phyloP scores from a whole-genome alignment of 176 grass and related monocot genomes.

The Canna indica region DNA sequence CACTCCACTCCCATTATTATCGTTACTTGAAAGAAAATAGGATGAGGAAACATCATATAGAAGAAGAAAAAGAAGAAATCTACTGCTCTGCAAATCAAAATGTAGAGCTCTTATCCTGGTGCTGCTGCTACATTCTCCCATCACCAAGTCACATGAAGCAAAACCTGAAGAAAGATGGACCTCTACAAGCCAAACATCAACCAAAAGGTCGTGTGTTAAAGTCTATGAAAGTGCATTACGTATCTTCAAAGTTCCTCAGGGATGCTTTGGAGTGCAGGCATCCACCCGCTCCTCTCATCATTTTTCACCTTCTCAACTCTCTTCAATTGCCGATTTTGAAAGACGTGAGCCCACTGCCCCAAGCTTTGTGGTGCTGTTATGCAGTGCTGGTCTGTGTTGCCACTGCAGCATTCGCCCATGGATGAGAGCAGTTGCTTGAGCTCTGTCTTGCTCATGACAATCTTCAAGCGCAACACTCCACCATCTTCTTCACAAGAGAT shows the following conservation, averaged over 20 bases:
- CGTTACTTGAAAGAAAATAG: background rate
- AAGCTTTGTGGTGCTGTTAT: background rate
- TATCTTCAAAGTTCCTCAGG: conserved; percentile 9
- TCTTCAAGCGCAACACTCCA: conserved; percentile 2
- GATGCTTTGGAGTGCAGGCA: conserved; percentile 6
- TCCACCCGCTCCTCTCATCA: background rate
- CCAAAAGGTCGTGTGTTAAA: background rate
- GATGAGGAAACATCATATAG: too few species aligned
- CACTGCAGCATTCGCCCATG: background rate
- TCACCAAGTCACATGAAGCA: too few species aligned
- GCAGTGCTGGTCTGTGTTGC: background rate
- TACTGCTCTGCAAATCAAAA: too few species aligned
- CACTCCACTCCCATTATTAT: background rate
- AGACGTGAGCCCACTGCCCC: background rate
- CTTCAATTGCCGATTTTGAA: background rate
- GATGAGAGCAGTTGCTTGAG: background rate
- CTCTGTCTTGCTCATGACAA: conserved; percentile 13
- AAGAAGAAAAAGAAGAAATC: too few species aligned
- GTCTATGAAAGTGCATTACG: background rate
- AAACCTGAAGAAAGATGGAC: too few species aligned
- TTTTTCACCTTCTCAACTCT: background rate
- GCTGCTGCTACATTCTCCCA: too few species aligned
- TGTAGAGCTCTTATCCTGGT: too few species aligned
- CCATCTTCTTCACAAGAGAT: background rate
- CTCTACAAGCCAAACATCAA: background rate